These are phyloP conservation scores for Cyberlindnera bimundalis DNA, from an alignment of 805 yeast genomes.

Conservation along the genomic window DNA sequence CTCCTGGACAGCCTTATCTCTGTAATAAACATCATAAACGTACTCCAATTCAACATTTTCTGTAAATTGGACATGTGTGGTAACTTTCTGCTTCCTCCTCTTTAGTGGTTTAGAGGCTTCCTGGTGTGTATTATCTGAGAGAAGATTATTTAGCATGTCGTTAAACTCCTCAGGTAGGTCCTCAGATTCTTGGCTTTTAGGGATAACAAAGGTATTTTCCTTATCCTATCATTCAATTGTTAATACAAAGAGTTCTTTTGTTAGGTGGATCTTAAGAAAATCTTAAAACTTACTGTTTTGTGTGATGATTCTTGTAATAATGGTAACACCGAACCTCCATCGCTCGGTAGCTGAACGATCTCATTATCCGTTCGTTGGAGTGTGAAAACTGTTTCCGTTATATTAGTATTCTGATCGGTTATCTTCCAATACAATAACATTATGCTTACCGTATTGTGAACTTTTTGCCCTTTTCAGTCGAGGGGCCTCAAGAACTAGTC, in stretches of 20 bases:
- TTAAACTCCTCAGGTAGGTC: slow-evolving; percentile 58
- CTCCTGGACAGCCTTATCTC: slow-evolving; percentile 61
- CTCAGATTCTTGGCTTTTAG: slow-evolving; percentile 22
- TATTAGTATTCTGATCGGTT: slow-evolving; percentile 5
- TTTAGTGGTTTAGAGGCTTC: slow-evolving; percentile 20
- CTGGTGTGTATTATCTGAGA: slow-evolving; percentile 34
- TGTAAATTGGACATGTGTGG: slow-evolving; percentile 27
- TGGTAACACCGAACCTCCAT: slow-evolving; percentile 18
- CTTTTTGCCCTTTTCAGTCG: slow-evolving; percentile 38
- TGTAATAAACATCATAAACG: slow-evolving; percentile 86
- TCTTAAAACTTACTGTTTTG: slow-evolving; percentile 14
- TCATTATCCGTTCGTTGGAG: slow-evolving; percentile 45
- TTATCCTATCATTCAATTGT: slow-evolving; percentile 20
- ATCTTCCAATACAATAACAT: no score
- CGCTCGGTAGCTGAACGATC: slow-evolving; percentile 17
- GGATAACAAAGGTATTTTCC: slow-evolving; percentile 26
- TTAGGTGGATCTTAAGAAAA: no score
- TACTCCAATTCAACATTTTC: slow-evolving; percentile 50
- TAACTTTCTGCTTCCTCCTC: slow-evolving; percentile 26
- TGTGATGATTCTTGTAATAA: slow-evolving; percentile 26
- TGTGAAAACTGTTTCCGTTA: slow-evolving; percentile 35
- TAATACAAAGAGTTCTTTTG: no score
- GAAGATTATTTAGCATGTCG: slow-evolving; percentile 69
- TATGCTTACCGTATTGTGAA: slow-evolving; percentile 27
- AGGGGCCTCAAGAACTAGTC: slow-evolving; percentile 32